These are phyloP conservation scores for Suhomyces atakaporum DNA, from an alignment of 1,139 yeast species.

Conservation along the genomic window DNA sequence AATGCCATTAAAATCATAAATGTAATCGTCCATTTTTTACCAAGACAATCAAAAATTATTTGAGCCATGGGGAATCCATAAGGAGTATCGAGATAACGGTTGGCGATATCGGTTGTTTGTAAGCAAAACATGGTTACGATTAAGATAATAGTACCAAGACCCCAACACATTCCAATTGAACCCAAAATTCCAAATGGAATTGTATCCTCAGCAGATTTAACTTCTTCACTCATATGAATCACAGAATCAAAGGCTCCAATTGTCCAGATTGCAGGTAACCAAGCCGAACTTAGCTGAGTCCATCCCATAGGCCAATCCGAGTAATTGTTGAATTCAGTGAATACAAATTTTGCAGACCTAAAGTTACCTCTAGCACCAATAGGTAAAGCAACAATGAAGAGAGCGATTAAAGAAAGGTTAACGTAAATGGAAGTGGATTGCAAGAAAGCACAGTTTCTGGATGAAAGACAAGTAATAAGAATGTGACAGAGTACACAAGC, in stretches of 20 bases:
- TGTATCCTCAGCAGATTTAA: slow-evolving; percentile 61
- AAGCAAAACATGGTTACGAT: slow-evolving; percentile 60
- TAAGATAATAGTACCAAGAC: slow-evolving; percentile 60
- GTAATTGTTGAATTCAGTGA: slow-evolving; percentile 54
- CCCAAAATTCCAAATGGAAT: slow-evolving; percentile 66
- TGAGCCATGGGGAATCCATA: slow-evolving; percentile 67
- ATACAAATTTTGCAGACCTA: slow-evolving; percentile 26
- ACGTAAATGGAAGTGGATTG: slow-evolving; percentile 25
- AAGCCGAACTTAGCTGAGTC: slow-evolving; percentile 43
- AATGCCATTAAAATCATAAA: slow-evolving; percentile 60
- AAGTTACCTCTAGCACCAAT: slow-evolving; percentile 31
- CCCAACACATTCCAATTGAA: slow-evolving; percentile 58
- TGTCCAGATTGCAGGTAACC: slow-evolving; percentile 72
- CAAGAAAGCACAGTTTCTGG: slow-evolving; percentile 26
- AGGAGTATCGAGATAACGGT: slow-evolving; percentile 39
- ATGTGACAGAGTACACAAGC: slow-evolving; percentile 52
- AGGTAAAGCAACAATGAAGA: slow-evolving; percentile 30
- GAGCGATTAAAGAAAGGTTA: slow-evolving; percentile 17
- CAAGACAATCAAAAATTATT: slow-evolving; percentile 62
- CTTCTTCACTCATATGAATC: slow-evolving; percentile 75
- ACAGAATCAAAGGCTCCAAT: slow-evolving; percentile 72
- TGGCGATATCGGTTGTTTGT: slow-evolving; percentile 46
- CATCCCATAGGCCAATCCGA: slow-evolving; percentile 67
- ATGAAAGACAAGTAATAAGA: slow-evolving; percentile 49
- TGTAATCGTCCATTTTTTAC: slow-evolving; percentile 69